Evolutionary conservation across 139 green algal species (phyloP).

Genomic region (Picochlorum sp.): DNA sequence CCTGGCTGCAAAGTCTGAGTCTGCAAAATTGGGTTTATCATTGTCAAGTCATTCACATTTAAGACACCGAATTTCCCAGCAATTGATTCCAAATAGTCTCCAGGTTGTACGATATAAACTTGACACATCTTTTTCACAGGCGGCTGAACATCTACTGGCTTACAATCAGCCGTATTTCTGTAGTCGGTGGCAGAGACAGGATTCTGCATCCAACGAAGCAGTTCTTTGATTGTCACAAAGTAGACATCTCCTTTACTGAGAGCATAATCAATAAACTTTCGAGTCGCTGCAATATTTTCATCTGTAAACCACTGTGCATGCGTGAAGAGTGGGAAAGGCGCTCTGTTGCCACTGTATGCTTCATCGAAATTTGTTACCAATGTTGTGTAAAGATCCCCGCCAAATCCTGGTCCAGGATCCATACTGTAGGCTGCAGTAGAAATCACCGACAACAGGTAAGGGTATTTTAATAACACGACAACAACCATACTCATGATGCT

Average conservation of each 20-base stretch:
- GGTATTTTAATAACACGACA: not conserved
- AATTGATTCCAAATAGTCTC: constrained; percentile 11
- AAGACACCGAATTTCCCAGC: constrained; percentile 12
- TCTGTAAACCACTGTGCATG: constrained; percentile 24
- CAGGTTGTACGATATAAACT: constrained; percentile 16
- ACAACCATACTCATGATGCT: not conserved
- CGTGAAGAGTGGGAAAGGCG: constrained; percentile 18
- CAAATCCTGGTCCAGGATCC: constrained; percentile 13
- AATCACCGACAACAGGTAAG: not conserved
- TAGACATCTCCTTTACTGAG: constrained; percentile 13
- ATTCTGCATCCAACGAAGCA: constrained; percentile 28
- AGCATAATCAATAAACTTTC: constrained; percentile 19
- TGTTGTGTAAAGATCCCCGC: constrained; percentile 8
- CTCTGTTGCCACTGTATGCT: constrained; percentile 24
- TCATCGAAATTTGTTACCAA: constrained; percentile 17
- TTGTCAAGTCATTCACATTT: constrained; percentile 5
- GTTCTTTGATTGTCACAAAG: constrained; percentile 22
- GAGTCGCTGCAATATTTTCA: constrained; percentile 10
- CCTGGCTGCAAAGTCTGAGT: constrained; percentile 2
- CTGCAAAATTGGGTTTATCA: constrained; percentile 11
- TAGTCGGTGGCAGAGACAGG: constrained; percentile 18
- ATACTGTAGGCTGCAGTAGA: constrained; percentile 12
- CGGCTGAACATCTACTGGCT: not conserved
- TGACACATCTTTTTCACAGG: constrained; percentile 5
- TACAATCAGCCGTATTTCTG: constrained; percentile 7